Conservation (phyloP, 2,329 filamentous ascomycete species). For the Cytospora mali region DNA sequence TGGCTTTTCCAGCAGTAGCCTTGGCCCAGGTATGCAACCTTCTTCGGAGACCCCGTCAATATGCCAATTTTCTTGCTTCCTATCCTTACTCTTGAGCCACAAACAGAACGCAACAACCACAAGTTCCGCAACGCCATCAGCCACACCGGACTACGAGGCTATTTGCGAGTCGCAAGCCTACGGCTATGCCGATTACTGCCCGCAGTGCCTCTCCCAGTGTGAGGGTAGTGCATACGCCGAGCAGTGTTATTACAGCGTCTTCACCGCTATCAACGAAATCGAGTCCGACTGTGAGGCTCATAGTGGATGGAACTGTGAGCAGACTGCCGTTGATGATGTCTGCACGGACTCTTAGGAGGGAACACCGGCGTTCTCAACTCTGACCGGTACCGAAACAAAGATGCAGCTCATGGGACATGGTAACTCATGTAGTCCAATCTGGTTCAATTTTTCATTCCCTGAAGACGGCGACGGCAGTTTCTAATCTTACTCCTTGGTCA, state of each 20-base stretch:
- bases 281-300: constrained; percentile 19
- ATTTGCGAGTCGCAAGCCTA: constrained; percentile 22
- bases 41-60: no score
- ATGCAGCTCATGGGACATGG: no score
- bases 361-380: no score
- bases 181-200: constrained; percentile 17
- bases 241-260: constrained; percentile 23
- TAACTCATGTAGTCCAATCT: no score
- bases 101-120: constrained; percentile 1
- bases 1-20: constrained; percentile 10
- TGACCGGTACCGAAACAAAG: no score
- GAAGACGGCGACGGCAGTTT: no score
- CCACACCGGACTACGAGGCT: constrained; percentile 20
- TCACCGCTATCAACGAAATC: constrained; percentile 17
- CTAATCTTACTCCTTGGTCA: no score
- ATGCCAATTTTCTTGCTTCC: background rate
- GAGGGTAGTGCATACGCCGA: background rate
- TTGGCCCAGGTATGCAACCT: constrained; percentile 13
- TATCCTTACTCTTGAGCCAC: background rate
- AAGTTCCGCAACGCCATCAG: constrained; percentile 10
- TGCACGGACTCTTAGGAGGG: background rate
- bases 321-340: constrained; percentile 16
- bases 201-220: constrained; percentile 22
- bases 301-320: constrained; percentile 9
- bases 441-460: no score